These are phyloP conservation scores for Citrus mangshanensis DNA, from an alignment of 345 rosid species.

Conservation along the genomic window DNA sequence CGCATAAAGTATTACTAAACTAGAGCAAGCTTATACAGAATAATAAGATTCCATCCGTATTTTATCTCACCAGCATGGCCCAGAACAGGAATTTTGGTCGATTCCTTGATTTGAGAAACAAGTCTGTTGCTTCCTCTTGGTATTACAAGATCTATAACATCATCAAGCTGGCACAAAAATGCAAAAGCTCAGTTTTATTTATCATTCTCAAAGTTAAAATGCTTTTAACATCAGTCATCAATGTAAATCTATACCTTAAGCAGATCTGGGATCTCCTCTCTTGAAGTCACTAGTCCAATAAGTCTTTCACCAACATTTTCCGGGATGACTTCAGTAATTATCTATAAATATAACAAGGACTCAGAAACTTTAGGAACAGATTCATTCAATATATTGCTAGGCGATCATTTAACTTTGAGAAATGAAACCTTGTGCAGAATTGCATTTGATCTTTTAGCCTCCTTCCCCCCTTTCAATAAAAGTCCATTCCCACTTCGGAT, in stretches of 20 bases:
- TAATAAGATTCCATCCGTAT: slow-evolving; percentile 1
- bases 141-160: slow-evolving; percentile 96
- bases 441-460: slow-evolving; percentile 89
- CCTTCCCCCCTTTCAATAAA: slow-evolving; percentile 95
- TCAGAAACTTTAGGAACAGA: slow-evolving; percentile 12
- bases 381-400: not conserved
- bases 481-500: slow-evolving; percentile 97
- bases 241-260: slow-evolving; percentile 57
- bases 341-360: slow-evolving; percentile 37
- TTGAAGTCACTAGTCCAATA: slow-evolving; percentile 89
- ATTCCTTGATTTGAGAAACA: slow-evolving; percentile 83
- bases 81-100: slow-evolving; percentile 94
- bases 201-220: slow-evolving; percentile 4
- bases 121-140: slow-evolving; percentile 98
- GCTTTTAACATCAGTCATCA: slow-evolving; percentile 6
- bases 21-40: slow-evolving; percentile 1
- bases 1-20: not conserved
- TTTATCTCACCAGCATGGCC: slow-evolving; percentile 87
- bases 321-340: slow-evolving; percentile 89
- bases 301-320: slow-evolving; percentile 70
- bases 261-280: slow-evolving; percentile 96
- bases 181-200: slow-evolving; percentile 15
- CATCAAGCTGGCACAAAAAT: slow-evolving; percentile 77
- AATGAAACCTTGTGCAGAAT: slow-evolving; percentile 78
- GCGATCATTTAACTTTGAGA: not conserved